Base-by-base conservation (phyloP, 2,329 filamentous ascomycete species). In the Dothiorella sarmentorum region DNA sequence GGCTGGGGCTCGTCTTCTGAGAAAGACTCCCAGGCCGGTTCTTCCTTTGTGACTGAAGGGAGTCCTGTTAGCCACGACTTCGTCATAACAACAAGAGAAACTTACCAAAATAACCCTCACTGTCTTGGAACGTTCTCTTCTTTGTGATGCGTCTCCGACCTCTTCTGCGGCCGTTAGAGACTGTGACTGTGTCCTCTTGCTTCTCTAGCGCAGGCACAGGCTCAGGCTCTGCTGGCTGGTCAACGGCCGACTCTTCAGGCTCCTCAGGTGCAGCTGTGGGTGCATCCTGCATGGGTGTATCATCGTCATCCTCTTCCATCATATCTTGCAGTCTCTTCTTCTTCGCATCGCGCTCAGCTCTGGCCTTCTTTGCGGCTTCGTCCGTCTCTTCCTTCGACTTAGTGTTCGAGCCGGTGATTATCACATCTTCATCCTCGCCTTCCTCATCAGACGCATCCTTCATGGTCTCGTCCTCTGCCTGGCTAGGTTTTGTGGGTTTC, bases 21-120 rank as follows among this genome's bases (percentile, higher is more conserved):
- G 76, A 95, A 96, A 0, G 89, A 93, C 71, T 97, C 92, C 92
- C 92, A 97, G 0, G 82, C 87, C 0, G 83, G 76, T 68, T 96
- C 91, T 73, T 95, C 89, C 64, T 87, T 88, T 2, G 91, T 96
- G 29, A 96, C 92, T 56, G 6, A 22, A 6, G 13, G 3, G 31
- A 29, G 5, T 94, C 33, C 24, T n/a, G 29, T 65, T 37, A 61
- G 11, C 17, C 27, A n/a, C 15, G 17, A 43, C 65, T 63, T 59
- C 57, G 17, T 43, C 37, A 85, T 73, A 79, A 92, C n/a, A 90
- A 89, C 11, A n/a, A 9, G 17, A 11, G 10, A 27, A 53, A 40
- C 55, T 40, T 47, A 58, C 55, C 55, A 61, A 97, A 82, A 71
- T 95, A 97, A 5, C 92, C 92, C 63, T 96, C 88, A 51, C 92